Base-by-base conservation (phyloP, 2,329 filamentous ascomycete genomes). In the Pseudopyrenochaeta lycopersici region DNA sequence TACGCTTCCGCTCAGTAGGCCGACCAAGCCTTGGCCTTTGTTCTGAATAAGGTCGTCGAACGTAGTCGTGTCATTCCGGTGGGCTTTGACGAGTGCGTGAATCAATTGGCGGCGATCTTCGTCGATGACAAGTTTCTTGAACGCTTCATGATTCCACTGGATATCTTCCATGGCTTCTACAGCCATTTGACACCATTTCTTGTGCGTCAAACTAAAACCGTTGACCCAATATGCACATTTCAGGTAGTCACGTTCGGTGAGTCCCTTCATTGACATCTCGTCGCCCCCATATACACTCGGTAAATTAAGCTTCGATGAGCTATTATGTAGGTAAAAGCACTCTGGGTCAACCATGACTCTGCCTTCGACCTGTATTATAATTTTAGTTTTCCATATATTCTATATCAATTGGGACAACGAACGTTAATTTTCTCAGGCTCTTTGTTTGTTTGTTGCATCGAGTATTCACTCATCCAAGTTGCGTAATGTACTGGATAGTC, bases 21-120 rank as follows among this genome's bases (percentile, higher is more conserved):
- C 32, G 5, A 66, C 56, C 2, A 66, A 46, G 1, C 63, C 63
- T 31, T 61, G 55, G 7, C 63, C 63, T 27, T 66, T 66, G 20
- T 80, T 81, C 14, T 77, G 71, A n/a, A 84, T 78, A 0, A 95
- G 77, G 30, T 46, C 43, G 43, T 48, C 45, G 29, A 48, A 48
- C 1, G 45, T 48, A 1, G 33, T 31, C 9, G 23, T 36, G n/a
- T 39, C 45, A 12, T 48, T 48, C 0, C 91, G 91, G 49, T 89
- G 89, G 66, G 88, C 87, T 50, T 94, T 84, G 2, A 92, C 81
- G 68, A 95, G 91, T 7, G 89, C 90, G 58, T 56, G 47, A 30
- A 63, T 56, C 2, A 63, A 45, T 17, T 63, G 54, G 27, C 58
- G 58, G 7, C 52, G 40, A 12, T 55, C 33, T 9, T 45, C 42